Evolutionary conservation across 495 filamentous ascomycete genomes (phyloP), one percentile per base, ranked within the genome.

Genomic region (Penicillium goetzii): DNA sequence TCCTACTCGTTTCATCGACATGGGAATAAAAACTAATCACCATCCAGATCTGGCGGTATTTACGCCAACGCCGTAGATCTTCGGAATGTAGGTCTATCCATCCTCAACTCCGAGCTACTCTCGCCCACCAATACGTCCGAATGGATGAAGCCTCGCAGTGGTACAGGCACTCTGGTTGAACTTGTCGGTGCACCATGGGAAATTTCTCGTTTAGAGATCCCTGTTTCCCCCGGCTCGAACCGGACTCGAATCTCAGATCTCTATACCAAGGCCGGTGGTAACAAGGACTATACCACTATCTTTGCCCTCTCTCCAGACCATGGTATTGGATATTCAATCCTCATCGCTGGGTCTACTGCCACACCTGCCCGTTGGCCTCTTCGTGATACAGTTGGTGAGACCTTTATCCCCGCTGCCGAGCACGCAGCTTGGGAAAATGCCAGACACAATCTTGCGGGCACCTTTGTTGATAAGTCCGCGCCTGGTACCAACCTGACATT

Each of bases 101-200:
- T 83, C 14, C 68, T 84, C 4, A 77, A 80, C 66, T 78, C 79
- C 4, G 77, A 76, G 69, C 54, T 80, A 71, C 69, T 75, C 59
- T 70, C 59, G 50, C 74, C 45, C 57, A 76, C 38, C 72, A 77
- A 11, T 65, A 83, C 60, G 2, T 74, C 68, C 11, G 76, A 64
- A 50, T 78, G 75, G 74, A 68, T 78, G 58, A 76, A 83, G 65
- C 83, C 83, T 0, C 59, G 21, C 45, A 65, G 59, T 45, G 63
- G 52, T 14, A 65, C 63, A 9, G 58, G 63, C 2, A 53, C 32
- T 1, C 12, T 65, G 4, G 63, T 65, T 21, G 63, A 65, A 17
- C 59, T 65, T 11, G 63, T 65, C 45, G 63, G 63, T 2, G 63
- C 63, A 11, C 63, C 63, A 1, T 65, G 63, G 63, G 63, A 62